Evolutionary conservation across 208 protist species (phyloP).

Genomic region (Lotmaria passim): DNA sequence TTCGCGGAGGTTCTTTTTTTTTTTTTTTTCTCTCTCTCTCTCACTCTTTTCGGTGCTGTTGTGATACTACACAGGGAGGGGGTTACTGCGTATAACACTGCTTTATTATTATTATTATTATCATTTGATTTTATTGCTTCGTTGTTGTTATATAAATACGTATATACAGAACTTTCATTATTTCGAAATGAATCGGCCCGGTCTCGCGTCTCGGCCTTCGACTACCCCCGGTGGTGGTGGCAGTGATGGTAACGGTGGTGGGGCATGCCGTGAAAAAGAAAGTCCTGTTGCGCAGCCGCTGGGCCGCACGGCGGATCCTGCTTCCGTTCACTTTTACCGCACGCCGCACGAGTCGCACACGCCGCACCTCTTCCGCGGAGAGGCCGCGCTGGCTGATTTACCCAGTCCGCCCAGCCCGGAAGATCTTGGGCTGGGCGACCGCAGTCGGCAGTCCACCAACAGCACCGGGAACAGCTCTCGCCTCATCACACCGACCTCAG

Average conservation of each 20-base stretch:
- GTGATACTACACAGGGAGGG: too few species aligned
- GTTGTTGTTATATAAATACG: too few species aligned
- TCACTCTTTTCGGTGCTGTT: too few species aligned
- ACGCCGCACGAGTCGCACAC: conserved; percentile 9
- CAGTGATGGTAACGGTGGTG: background rate
- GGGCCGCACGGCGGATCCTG: background rate
- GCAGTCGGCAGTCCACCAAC: background rate
- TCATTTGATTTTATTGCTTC: background rate
- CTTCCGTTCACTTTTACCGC: conserved; percentile 9
- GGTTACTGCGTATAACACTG: too few species aligned
- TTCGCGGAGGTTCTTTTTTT: too few species aligned
- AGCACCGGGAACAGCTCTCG: conserved; percentile 21
- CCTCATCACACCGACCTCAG: conserved; percentile 9
- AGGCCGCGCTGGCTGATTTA: background rate
- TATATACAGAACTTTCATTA: too few species aligned
- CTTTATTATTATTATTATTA: background rate
- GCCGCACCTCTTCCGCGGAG: background rate
- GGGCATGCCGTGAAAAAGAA: background rate
- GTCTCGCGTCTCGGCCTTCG: too few species aligned
- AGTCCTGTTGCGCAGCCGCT: background rate
- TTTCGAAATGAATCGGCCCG: too few species aligned
- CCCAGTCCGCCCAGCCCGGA: conserved; percentile 29
- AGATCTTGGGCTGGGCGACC: conserved; percentile 19
- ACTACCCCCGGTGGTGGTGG: background rate
- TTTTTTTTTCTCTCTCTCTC: too few species aligned